Evolutionary conservation across 257 asterid species (phyloP).

Genomic region (Lantana camara): DNA sequence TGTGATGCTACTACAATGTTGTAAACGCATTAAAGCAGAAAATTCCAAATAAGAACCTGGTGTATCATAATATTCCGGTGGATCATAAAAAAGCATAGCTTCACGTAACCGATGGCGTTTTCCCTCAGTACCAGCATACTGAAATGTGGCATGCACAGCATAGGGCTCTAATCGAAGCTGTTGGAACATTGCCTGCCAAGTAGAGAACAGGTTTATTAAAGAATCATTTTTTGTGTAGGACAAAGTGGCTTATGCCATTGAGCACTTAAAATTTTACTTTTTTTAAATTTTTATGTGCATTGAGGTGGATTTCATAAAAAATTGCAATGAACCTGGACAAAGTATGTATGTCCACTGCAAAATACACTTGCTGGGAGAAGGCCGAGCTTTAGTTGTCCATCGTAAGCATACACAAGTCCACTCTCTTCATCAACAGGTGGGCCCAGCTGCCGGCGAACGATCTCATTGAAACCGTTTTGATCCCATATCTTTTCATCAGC

Average conservation of each 20-base stretch:
- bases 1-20: not conserved
- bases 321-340: conserved; percentile 76
- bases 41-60: conserved; percentile 57
- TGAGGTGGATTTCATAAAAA: not conserved
- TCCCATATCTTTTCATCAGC: conserved; percentile 93
- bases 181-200: conserved; percentile 72
- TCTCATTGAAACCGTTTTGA: conserved; percentile 92
- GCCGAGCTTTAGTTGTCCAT: conserved; percentile 92
- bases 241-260: not conserved
- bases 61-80: conserved; percentile 81
- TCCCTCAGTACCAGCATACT: conserved; percentile 96
- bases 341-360: conserved; percentile 98
- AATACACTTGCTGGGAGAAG: conserved; percentile 96
- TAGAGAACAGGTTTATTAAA: conserved; percentile 23
- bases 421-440: conserved; percentile 97
- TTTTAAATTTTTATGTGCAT: conserved; percentile 7
- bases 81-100: conserved; percentile 88
- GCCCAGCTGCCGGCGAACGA: conserved; percentile 84
- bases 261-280: conserved; percentile 1
- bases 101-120: conserved; percentile 97
- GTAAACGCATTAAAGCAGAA: conserved; percentile 3
- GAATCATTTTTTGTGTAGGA: not conserved
- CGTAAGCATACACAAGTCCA: conserved; percentile 96
- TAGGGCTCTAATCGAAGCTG: conserved; percentile 90
- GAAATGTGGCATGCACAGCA: conserved; percentile 98